Percentiles rank a stretch among this genome's conserved stretches.
Conservation (phyloP, 345 rosid genomes). For the Aegle marmelos region DNA sequence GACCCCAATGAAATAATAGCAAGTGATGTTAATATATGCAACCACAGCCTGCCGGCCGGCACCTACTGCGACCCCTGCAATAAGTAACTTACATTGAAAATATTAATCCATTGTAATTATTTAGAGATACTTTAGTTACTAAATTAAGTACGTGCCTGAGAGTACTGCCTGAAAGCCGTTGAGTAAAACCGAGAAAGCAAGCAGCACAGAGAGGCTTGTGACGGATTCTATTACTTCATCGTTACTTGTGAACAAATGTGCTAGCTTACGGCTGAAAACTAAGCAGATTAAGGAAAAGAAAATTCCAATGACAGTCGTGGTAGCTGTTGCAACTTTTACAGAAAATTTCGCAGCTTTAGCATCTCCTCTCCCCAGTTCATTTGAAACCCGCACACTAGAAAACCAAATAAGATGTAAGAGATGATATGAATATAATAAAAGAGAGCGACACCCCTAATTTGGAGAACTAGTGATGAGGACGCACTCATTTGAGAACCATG, state of each 20-base stretch:
- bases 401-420: neutral
- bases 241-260: conserved; percentile 36
- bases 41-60: conserved; percentile 67
- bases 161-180: conserved; percentile 51
- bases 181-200: conserved; percentile 43
- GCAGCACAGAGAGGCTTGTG: conserved; percentile 36
- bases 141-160: conserved; percentile 29
- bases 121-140: too few relatives aligned
- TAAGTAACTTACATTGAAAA: neutral
- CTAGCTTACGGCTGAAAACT: conserved; percentile 32
- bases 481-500: too few relatives aligned
- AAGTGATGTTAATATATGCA: conserved; percentile 51
- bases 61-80: conserved; percentile 73
- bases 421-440: neutral
- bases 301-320: conserved; percentile 40
- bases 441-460: too few relatives aligned
- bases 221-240: conserved; percentile 31
- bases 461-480: too few relatives aligned
- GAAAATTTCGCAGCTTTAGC: conserved; percentile 46
- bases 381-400: conserved; percentile 54
- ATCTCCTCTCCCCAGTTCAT: conserved; percentile 56
- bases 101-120: neutral
- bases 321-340: conserved; percentile 34
- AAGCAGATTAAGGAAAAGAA: conserved; percentile 36
- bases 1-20: conserved; percentile 60